A percentile compares a stretch with the other conserved stretches of the same genome.
These are phyloP conservation scores for Phoma sp. DNA, from an alignment of 2,329 filamentous ascomycete genomes.

Conservation along the genomic window DNA sequence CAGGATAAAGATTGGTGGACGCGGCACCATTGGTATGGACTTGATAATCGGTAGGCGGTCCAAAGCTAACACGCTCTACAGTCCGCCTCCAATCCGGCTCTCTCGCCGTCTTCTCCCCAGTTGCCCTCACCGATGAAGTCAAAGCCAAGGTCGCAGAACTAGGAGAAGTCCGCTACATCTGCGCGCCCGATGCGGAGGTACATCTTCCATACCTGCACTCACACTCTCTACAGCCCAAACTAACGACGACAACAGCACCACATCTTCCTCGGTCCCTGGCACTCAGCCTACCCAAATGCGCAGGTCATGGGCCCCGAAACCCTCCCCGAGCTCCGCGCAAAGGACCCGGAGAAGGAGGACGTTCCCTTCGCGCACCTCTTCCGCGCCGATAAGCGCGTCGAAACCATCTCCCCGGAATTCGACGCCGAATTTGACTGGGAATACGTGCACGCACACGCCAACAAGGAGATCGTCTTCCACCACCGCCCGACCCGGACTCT, in stretches of 20 bases:
- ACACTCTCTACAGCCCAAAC: not conserved
- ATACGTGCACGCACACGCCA: conserved; percentile 79
- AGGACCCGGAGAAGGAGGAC: conserved; percentile 61
- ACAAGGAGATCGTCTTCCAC: conserved; percentile 86
- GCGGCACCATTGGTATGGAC: conserved; percentile 78
- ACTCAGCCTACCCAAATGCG: conserved; percentile 76
- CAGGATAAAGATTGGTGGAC: conserved; percentile 79
- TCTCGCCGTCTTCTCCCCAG: conserved; percentile 90
- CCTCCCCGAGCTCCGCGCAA: conserved; percentile 78
- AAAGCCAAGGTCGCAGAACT: conserved; percentile 65
- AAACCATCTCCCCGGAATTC: conserved; percentile 75
- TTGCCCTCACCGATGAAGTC: conserved; percentile 79
- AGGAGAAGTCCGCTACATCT: conserved; percentile 79
- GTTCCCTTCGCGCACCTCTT: conserved; percentile 72
- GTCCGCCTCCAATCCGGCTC: conserved; percentile 79
- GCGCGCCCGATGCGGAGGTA: conserved; percentile 81
- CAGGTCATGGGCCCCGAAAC: conserved; percentile 83
- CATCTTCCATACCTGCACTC: not conserved
- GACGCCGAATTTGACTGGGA: conserved; percentile 85
- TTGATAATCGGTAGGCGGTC: not conserved
- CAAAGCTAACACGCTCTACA: conserved; percentile 43
- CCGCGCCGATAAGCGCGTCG: conserved; percentile 40
- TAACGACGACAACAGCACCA: conserved; percentile 67
- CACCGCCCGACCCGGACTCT: conserved; percentile 80
- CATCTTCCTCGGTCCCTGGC: conserved; percentile 89